Percentiles rank a stretch among this genome's conserved stretches.
phyloP scores from a whole-genome alignment of 1,284 basidiomycete species.

The Papiliotrema terrestris region DNA sequence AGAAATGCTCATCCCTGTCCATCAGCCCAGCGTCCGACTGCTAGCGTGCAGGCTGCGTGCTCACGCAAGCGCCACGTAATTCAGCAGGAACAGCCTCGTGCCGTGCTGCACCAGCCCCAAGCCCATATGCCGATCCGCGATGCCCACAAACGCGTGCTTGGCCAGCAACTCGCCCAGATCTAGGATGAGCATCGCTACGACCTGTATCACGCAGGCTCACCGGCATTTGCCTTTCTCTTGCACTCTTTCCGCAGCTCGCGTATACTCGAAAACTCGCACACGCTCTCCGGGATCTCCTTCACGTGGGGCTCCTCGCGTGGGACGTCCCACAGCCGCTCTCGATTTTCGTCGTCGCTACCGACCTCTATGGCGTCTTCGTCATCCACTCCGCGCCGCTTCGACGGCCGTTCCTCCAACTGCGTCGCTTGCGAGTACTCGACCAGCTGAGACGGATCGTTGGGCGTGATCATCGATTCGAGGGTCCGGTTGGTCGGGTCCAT shows the following conservation, averaged over 20 bases:
- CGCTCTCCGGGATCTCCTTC: conserved; percentile 68
- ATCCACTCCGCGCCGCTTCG: conserved; percentile 29
- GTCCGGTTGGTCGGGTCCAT: conserved; percentile 84
- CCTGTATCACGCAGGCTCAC: conserved; percentile 52
- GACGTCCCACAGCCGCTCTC: conserved; percentile 14
- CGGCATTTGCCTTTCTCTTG: conserved; percentile 61
- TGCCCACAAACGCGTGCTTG: conserved; percentile 88
- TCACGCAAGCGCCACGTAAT: conserved; percentile 76
- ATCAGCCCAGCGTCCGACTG: not conserved
- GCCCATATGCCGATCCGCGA: conserved; percentile 72
- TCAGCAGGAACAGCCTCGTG: conserved; percentile 84
- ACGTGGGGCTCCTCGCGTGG: conserved; percentile 11
- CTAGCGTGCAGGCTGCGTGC: too few relatives aligned
- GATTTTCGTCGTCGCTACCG: conserved; percentile 22
- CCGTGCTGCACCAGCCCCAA: conserved; percentile 82
- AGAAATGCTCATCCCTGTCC: conserved; percentile 87
- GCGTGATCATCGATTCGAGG: conserved; percentile 83
- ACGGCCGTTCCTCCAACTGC: conserved; percentile 13
- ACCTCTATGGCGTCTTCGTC: conserved; percentile 24
- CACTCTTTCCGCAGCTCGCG: conserved; percentile 62
- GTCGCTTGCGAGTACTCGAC: conserved; percentile 14
- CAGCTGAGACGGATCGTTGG: conserved; percentile 34
- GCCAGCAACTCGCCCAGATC: conserved; percentile 78
- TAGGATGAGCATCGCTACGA: conserved; percentile 37
- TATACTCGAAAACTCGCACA: conserved; percentile 78